phyloP scores from a whole-genome alignment of 2,329 filamentous ascomycete species.

The Aureobasidium pullulans region DNA sequence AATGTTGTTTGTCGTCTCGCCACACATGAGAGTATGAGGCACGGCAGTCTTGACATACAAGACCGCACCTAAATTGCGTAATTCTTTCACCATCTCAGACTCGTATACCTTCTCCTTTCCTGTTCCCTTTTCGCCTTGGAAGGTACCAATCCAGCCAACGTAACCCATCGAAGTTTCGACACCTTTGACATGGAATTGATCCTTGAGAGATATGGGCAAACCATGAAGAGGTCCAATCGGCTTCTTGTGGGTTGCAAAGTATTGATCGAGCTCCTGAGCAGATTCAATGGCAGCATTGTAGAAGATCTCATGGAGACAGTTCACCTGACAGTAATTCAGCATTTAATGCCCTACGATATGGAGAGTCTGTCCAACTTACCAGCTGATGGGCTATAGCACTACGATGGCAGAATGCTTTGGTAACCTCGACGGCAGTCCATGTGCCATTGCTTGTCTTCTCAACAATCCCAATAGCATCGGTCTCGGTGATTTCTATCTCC shows the following conservation, averaged over 20 bases:
- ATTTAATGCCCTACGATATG: neutral
- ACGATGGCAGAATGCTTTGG: slow-evolving; percentile 50
- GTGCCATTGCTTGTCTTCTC: slow-evolving; percentile 45
- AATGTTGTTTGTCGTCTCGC: slow-evolving; percentile 56
- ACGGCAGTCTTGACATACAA: slow-evolving; percentile 51
- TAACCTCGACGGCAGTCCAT: slow-evolving; percentile 52
- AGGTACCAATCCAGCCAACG: slow-evolving; percentile 57
- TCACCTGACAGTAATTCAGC: slow-evolving; percentile 18
- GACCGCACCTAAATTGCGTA: slow-evolving; percentile 47
- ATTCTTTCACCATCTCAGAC: slow-evolving; percentile 51
- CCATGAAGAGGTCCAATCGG: slow-evolving; percentile 42
- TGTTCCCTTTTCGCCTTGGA: slow-evolving; percentile 47
- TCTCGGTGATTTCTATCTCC: slow-evolving; percentile 56
- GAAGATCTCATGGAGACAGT: slow-evolving; percentile 42
- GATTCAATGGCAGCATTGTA: slow-evolving; percentile 38
- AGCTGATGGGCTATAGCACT: slow-evolving; percentile 47
- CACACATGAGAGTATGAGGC: slow-evolving; percentile 50
- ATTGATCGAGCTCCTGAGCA: slow-evolving; percentile 35
- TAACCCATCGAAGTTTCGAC: slow-evolving; percentile 50
- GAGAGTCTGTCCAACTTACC: slow-evolving; percentile 19
- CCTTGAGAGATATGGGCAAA: slow-evolving; percentile 41
- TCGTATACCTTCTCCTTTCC: slow-evolving; percentile 46
- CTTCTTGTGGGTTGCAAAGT: slow-evolving; percentile 29
- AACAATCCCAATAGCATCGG: slow-evolving; percentile 50
- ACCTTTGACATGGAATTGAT: slow-evolving; percentile 43